Evolutionary conservation across 306 rosid genomes (phyloP), one percentile per base, ranked within the genome.

Genomic region (Pyrus bretschneideri): DNA sequence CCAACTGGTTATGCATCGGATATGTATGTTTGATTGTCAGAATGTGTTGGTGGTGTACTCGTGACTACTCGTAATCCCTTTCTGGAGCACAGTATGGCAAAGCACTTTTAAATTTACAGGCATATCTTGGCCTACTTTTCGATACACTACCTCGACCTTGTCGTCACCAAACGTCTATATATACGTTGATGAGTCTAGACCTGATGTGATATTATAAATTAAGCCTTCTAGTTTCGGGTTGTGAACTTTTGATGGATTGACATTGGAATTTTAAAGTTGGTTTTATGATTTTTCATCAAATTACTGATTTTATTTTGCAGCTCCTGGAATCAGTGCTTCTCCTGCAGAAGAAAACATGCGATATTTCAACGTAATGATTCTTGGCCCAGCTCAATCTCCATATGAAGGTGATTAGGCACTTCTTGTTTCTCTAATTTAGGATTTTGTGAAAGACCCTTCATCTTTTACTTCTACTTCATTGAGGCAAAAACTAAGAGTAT

Each of bases 281-380:
- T 22, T 23, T 57, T 3, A 52, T 52, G 71, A 52, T 30, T 60
- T 35, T 4, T 25, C 30, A n/a, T 55, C 18, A 12, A 25, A 17
- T 7, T 74, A n/a, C 52, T 30, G 40, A 23, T 71, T 71, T 57
- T 44, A 62, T 30, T 83, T 75, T 81, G 78, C 90, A 94, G 98
- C 97, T 29, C 98, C 98, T 15, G 98, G 98, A 59, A 94, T 94
- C 73, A 94, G 98, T 77, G 98, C 98, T 2, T 94, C 97, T 19
- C 98, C 98, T 25, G 91, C 98, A 0, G 98, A 94, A 69, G 98
- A 94, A 67, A 94, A 94, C 79, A 94, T 94, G 98, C 85, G 98
- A 15, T 94, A 94, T 81, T 94, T 94, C 81, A 94, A 94, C 78
- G 98, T 91, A 82, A 94, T 91, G 97, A 94, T 94, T 74, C 98